phyloP scores from a whole-genome alignment of 495 filamentous ascomycete species.

The Trichoderma virens region DNA sequence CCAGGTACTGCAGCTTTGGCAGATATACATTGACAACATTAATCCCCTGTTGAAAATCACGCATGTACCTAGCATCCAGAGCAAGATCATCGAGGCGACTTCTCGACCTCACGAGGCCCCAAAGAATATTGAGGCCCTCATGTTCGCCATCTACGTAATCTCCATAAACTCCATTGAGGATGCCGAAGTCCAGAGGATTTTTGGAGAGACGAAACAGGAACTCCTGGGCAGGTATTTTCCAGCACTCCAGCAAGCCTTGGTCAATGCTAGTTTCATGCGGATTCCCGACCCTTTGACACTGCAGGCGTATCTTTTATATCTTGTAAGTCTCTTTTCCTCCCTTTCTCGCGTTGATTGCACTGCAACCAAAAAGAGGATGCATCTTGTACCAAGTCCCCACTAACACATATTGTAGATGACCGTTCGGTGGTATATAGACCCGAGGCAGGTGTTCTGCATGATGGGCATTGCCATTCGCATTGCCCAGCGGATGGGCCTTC shows the following conservation, averaged over 20 bases:
- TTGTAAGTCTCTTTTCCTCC: conserved; percentile 27
- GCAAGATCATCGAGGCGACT: conserved; percentile 41
- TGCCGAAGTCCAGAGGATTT: conserved; percentile 40
- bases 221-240: conserved; percentile 41
- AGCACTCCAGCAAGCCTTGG: conserved; percentile 47
- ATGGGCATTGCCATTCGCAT: conserved; percentile 60
- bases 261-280: conserved; percentile 51
- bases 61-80: conserved; percentile 56
- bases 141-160: conserved; percentile 51
- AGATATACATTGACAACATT: conserved; percentile 60
- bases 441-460: conserved; percentile 43
- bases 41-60: conserved; percentile 63
- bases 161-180: conserved; percentile 45
- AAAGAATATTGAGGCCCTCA: conserved; percentile 42
- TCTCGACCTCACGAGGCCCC: conserved; percentile 40
- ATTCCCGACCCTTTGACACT: conserved; percentile 44
- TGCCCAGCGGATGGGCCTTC: conserved; percentile 58
- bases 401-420: conserved; percentile 29
- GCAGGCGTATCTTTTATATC: conserved; percentile 48
- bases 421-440: conserved; percentile 39
- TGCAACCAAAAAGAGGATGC: no score
- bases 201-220: conserved; percentile 36
- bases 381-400: conserved; percentile 14
- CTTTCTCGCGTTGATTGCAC: not conserved
- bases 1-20: conserved; percentile 69